Evolutionary conservation across 2,329 filamentous ascomycete genomes (phyloP).

Genomic region (Microthyrium microscopicum): DNA sequence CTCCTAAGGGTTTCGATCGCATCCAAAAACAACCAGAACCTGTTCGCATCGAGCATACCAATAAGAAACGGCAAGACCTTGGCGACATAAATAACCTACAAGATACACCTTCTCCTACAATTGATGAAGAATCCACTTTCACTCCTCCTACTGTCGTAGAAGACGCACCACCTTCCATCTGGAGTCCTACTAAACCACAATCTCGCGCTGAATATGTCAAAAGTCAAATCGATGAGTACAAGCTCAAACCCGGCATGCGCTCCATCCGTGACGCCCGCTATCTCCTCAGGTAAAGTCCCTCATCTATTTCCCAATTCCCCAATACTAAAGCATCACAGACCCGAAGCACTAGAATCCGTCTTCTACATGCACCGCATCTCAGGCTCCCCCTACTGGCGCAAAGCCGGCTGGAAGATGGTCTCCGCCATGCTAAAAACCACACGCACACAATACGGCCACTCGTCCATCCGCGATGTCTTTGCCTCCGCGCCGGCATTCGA

Average conservation of each 20-base stretch:
- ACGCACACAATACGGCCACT: constrained; percentile 44
- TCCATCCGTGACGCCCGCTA: constrained; percentile 41
- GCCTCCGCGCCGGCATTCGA: constrained; percentile 25
- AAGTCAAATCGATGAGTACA: constrained; percentile 23
- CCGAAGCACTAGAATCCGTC: constrained; percentile 67
- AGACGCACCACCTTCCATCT: constrained; percentile 2
- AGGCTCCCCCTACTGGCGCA: constrained; percentile 45
- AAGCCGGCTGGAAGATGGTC: constrained; percentile 64
- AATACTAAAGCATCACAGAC: constrained; percentile 18
- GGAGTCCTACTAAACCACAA: constrained; percentile 11
- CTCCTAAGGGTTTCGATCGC: too few species aligned
- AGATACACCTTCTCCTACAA: constrained; percentile 8
- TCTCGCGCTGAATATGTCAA: constrained; percentile 21
- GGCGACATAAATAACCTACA: too few species aligned
- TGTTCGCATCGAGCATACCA: too few species aligned
- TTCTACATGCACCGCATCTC: constrained; percentile 65
- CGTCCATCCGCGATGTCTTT: constrained; percentile 50
- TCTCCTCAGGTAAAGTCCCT: constrained; percentile 34
- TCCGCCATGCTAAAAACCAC: constrained; percentile 44
- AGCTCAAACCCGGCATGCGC: constrained; percentile 38
- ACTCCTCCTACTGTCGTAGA: constrained; percentile 3
- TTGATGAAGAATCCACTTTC: constrained; percentile 7
- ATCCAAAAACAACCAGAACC: too few species aligned
- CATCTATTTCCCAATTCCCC: background rate
- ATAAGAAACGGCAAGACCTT: too few species aligned